phyloP scores from a whole-genome alignment of 2,329 filamentous ascomycete genomes.

The Dactylella cylindrospora region DNA sequence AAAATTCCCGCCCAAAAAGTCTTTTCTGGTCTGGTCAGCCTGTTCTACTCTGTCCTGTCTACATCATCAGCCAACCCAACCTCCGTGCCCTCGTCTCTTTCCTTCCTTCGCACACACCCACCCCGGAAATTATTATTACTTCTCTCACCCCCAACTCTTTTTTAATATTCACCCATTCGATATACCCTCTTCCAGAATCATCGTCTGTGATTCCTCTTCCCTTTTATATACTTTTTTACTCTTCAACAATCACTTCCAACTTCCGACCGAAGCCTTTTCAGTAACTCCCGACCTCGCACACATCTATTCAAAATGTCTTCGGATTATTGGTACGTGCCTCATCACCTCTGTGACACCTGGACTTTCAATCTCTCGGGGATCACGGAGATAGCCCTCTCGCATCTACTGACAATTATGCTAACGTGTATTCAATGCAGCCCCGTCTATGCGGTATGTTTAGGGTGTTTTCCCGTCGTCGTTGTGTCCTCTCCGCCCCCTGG shows the following conservation, averaged over 20 bases:
- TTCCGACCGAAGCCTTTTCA: constrained; percentile 35
- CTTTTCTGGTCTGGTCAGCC: constrained; percentile 12
- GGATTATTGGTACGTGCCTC: constrained; percentile 74
- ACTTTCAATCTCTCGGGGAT: constrained; percentile 4
- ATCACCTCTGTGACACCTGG: constrained; percentile 51
- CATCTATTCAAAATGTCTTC: constrained; percentile 65
- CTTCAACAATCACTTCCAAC: constrained; percentile 3
- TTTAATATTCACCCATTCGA: too few relatives aligned
- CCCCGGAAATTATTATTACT: too few relatives aligned
- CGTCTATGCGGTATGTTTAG: constrained; percentile 92
- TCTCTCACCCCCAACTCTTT: too few relatives aligned
- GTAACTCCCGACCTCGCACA: constrained; percentile 42
- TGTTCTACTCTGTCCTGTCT: too few relatives aligned
- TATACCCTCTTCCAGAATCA: too few relatives aligned
- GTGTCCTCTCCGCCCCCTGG: constrained; percentile 38
- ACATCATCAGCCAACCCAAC: constrained; percentile 46
- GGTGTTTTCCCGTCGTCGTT: constrained; percentile 27
- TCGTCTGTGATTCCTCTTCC: too few relatives aligned
- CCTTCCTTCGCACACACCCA: constrained; percentile 6
- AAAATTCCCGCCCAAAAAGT: too few relatives aligned
- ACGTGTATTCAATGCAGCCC: constrained; percentile 64
- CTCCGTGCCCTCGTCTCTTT: constrained; percentile 40
- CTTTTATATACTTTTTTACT: constrained; percentile 21
- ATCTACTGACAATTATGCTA: constrained; percentile 10
- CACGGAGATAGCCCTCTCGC: neutral